Base-by-base conservation (phyloP, 2,329 filamentous ascomycete genomes). In the Penicillium sp. region DNA sequence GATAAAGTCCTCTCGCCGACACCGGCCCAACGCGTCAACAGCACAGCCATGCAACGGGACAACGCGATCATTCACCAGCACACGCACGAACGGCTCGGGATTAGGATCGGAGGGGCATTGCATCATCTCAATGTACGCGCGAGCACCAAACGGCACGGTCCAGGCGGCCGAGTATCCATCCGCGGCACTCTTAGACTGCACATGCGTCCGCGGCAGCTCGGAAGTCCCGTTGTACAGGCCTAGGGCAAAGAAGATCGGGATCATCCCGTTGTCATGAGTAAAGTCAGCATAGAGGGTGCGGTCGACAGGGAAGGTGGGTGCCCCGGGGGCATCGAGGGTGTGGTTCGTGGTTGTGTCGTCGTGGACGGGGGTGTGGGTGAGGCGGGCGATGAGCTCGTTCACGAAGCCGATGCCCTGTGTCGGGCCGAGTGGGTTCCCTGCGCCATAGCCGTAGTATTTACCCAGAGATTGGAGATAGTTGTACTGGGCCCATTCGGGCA, bases 121-220 rank as follows among this genome's bases (percentile, higher is more conserved):
- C 78, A 95, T 82, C 74, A 91, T 93, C 74, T 96, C 90, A 23
- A 96, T 79, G 62, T 94, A 94, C 64, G 88, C 78, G 37, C 89
- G 75, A 13, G 80, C 83, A 0, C 77, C 86, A 65, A 96, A 95
- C 0, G 90, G 86, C 13, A 94, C 87, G 0, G 80, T 79, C 83
- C 86, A 91, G 10, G 83, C 77, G 1, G 87, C 80, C 8, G 84
- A 83, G 62, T 81, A 95, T 3, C 87, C 87, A 23, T 78, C 73
- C 1, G 77, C 76, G 41, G 80, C 63, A 5, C 65, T 51, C 0
- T 77, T 72, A 29, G 75, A 69, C 67, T 75, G 50, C 9, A 61
- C 45, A 5, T 70, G 71, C 3, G 69, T 70, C 16, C 73, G 75
- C 2, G 76, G 73, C 16, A 84, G 67, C 8, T 75, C 70, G 10